Evolutionary conservation across 352 stramenopile species (phyloP).

Genomic region (Phytophthora meadii): DNA sequence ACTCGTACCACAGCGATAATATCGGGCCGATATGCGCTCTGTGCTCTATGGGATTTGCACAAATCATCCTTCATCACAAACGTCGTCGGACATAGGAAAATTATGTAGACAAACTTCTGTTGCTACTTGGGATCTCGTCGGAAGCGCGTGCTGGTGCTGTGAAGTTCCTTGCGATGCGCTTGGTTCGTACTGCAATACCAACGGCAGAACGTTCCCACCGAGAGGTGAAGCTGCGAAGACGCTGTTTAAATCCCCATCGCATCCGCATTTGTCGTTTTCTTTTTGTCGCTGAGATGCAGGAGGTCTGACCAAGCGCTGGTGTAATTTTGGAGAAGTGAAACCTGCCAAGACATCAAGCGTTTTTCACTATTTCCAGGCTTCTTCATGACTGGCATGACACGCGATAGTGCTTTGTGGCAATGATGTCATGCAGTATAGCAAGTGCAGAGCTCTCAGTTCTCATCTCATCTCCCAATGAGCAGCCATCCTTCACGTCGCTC

Average conservation of each 20-base stretch:
- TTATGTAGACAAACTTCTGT: too few relatives aligned
- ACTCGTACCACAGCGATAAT: too few relatives aligned
- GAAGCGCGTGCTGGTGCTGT: neutral
- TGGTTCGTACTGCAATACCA: neutral
- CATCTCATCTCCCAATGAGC: conserved; percentile 39
- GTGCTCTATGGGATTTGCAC: neutral
- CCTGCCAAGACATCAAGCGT: conserved; percentile 2
- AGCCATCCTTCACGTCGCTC: conserved; percentile 18
- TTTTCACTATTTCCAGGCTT: conserved; percentile 25
- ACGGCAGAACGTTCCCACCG: conserved; percentile 19
- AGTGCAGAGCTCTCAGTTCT: conserved; percentile 27
- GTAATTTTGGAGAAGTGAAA: conserved; percentile 16
- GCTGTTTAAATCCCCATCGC: conserved; percentile 8
- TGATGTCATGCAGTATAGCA: neutral
- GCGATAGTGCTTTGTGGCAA: conserved; percentile 17
- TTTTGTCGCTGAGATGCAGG: neutral
- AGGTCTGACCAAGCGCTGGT: neutral
- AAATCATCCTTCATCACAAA: too few relatives aligned
- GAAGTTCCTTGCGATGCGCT: conserved; percentile 2
- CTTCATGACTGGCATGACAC: conserved; percentile 13
- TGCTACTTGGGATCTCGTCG: too few relatives aligned
- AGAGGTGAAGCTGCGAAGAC: conserved; percentile 12
- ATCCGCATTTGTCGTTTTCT: conserved; percentile 4
- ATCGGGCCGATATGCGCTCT: neutral
- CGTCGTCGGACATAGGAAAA: too few relatives aligned